These are phyloP conservation scores for Fusarium robinianum DNA, from an alignment of 2,329 filamentous ascomycete genomes.

Conservation along the genomic window DNA sequence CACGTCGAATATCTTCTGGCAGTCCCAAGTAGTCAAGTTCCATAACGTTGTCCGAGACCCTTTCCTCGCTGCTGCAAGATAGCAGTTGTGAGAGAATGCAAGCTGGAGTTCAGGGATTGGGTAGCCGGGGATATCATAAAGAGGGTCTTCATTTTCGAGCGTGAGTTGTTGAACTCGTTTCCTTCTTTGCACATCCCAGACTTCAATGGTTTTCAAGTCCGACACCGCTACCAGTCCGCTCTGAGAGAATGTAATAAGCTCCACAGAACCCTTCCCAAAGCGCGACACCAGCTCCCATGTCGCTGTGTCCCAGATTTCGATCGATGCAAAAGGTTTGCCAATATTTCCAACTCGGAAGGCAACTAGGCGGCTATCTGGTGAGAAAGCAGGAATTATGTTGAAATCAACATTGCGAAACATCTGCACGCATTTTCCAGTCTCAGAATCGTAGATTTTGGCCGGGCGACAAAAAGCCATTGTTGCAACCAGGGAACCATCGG, in stretches of 20 bases:
- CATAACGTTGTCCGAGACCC: neutral
- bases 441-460: neutral
- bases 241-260: neutral
- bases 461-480: neutral
- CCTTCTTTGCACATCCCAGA: neutral
- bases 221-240: neutral
- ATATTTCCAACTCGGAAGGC: too few relatives aligned
- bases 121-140: too few relatives aligned
- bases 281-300: neutral
- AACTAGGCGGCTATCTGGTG: neutral
- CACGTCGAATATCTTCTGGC: neutral
- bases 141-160: too few relatives aligned
- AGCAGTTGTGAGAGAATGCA: neutral
- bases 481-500: neutral
- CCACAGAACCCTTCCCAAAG: neutral
- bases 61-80: neutral
- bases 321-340: accelerated
- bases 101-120: too few relatives aligned
- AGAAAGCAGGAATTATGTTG: neutral
- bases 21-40: neutral
- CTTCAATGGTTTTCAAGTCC: neutral
- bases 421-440: neutral
- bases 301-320: neutral
- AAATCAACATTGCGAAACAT: neutral
- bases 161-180: neutral